Evolutionary conservation across 495 filamentous ascomycete genomes (phyloP).

Genomic region (Aspergillus sparsus): DNA sequence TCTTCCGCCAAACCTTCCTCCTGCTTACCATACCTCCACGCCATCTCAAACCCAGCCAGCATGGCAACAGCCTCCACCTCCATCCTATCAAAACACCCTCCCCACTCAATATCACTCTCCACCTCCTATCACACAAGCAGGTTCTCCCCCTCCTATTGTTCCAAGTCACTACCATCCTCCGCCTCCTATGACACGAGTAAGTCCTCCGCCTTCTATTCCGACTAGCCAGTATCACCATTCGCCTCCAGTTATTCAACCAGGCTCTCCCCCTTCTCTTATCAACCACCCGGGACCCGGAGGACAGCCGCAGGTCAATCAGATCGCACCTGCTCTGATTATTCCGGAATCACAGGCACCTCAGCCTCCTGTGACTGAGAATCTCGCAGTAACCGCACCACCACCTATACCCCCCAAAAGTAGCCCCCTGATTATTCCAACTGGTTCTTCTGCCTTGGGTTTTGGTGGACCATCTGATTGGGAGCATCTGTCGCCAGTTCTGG

Average conservation of each 20-base stretch:
- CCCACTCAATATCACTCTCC: constrained; percentile 19
- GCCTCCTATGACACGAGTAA: background rate
- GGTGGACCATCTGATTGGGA: constrained; percentile 64
- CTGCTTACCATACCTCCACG: constrained; percentile 30
- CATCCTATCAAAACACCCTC: constrained; percentile 16
- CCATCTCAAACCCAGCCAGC: constrained; percentile 28
- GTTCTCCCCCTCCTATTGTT: constrained; percentile 2
- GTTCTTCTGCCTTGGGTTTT: constrained; percentile 50
- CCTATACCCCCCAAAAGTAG: constrained; percentile 29
- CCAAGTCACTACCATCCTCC: background rate
- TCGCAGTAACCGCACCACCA: constrained; percentile 21
- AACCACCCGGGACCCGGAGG: background rate
- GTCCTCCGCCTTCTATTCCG: background rate
- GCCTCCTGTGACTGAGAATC: constrained; percentile 22
- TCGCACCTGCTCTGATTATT: background rate
- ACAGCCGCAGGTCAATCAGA: background rate
- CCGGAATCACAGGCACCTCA: constrained; percentile 13
- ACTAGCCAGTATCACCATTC: background rate
- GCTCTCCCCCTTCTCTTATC: background rate
- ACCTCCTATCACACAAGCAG: constrained; percentile 3
- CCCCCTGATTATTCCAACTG: constrained; percentile 23
- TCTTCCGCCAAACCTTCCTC: constrained; percentile 29
- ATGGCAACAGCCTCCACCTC: constrained; percentile 25
- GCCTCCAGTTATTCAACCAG: background rate
- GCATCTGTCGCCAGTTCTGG: constrained; percentile 46